Conservation (phyloP, 1,139 yeast genomes). For the Diutina siamensis region DNA sequence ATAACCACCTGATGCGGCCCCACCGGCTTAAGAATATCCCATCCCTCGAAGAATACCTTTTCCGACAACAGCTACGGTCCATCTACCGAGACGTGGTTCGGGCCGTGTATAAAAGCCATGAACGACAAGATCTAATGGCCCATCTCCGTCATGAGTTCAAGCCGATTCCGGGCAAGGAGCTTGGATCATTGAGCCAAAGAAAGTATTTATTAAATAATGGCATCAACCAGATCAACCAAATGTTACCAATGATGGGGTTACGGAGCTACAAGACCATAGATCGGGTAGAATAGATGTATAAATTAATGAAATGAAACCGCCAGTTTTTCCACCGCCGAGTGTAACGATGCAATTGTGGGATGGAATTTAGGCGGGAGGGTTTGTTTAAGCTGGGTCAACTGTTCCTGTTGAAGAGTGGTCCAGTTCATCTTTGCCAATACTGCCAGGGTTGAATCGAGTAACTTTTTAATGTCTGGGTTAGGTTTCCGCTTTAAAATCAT, state of each 20-base stretch:
- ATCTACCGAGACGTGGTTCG: slow-evolving; percentile 26
- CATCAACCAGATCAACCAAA: slow-evolving; percentile 16
- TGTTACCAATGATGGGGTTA: slow-evolving; percentile 14
- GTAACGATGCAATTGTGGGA: slow-evolving; percentile 6
- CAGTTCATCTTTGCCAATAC: background rate
- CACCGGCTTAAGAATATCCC: slow-evolving; percentile 11
- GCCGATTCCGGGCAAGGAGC: slow-evolving; percentile 16
- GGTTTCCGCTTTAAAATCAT: slow-evolving; percentile 7
- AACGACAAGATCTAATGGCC: slow-evolving; percentile 22
- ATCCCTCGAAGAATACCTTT: slow-evolving; percentile 31
- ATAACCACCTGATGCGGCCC: background rate
- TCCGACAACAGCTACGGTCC: slow-evolving; percentile 22
- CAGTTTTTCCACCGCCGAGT: slow-evolving; percentile 9
- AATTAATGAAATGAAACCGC: slow-evolving; percentile 4
- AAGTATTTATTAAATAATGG: slow-evolving; percentile 29
- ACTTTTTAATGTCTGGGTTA: slow-evolving; percentile 8
- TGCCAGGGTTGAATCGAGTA: slow-evolving; percentile 10
- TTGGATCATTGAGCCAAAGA: slow-evolving; percentile 20
- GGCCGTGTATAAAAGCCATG: slow-evolving; percentile 26
- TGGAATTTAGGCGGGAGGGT: slow-evolving; percentile 9
- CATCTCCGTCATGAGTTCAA: slow-evolving; percentile 27
- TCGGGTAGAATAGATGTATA: background rate
- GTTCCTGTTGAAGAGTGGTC: slow-evolving; percentile 9
- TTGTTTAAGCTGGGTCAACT: slow-evolving; percentile 7
- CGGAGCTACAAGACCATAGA: no score